phyloP scores from a whole-genome alignment of 441 rosid species.

The Pelargonium australe region DNA sequence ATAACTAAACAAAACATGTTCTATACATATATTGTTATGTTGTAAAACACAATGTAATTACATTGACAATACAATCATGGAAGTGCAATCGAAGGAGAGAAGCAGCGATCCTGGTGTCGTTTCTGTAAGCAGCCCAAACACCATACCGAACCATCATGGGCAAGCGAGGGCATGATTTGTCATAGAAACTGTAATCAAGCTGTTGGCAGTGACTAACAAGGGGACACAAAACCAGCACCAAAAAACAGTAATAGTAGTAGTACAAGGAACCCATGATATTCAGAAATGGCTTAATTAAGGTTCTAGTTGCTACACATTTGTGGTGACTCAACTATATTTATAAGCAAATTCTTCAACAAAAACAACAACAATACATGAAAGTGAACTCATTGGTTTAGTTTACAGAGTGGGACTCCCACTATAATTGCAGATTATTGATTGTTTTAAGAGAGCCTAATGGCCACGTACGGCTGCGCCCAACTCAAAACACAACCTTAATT shows the following conservation, averaged over 20 bases:
- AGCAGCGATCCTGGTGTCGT: conserved; percentile 66
- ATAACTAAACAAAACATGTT: no score
- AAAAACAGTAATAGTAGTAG: no score
- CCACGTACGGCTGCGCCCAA: conserved; percentile 5
- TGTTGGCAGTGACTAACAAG: conserved; percentile 18
- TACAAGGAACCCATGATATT: no score
- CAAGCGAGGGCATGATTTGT: conserved; percentile 38
- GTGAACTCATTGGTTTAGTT: background rate
- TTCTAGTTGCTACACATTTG: background rate
- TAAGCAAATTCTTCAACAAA: background rate
- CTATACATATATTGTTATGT: background rate
- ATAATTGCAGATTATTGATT: background rate
- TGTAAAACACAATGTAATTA: conserved; percentile 21
- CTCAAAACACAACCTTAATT: background rate
- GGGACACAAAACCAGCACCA: background rate
- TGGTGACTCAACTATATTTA: background rate
- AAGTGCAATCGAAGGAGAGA: conserved; percentile 66
- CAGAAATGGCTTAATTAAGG: background rate
- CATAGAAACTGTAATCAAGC: conserved; percentile 51
- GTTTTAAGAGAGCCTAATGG: background rate
- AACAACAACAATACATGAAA: background rate
- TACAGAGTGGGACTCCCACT: background rate
- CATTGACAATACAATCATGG: conserved; percentile 68
- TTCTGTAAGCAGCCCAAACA: conserved; percentile 42
- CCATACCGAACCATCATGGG: conserved; percentile 36